Evolutionary conservation across 2,329 filamentous ascomycete species (phyloP), one percentile per base, ranked within the genome.

Genomic region (Microascus cirrosus): DNA sequence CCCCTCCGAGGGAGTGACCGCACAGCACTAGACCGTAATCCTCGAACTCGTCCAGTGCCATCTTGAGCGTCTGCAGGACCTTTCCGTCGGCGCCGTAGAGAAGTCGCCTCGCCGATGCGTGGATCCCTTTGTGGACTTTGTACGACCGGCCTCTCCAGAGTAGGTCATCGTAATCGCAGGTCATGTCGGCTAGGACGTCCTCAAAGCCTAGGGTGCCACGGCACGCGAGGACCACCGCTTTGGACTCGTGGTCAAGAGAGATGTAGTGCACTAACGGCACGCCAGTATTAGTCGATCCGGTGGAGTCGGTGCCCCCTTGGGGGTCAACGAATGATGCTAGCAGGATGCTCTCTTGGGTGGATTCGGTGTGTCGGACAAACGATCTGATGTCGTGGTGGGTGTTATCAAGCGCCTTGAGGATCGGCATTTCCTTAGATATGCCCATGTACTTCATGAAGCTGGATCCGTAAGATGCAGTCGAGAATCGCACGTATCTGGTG

Each of bases 221-320:
- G 55, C 87, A 86, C 1, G 85, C 84, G n/a, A 90, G 73, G 0
- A 90, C 85, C 0, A 90, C 82, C 0, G 86, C 85, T 64, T 84
- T 85, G 1, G 85, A 85, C 56, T 85, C 82, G 64, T 87, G 84
- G 62, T 90, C 86, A 0, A 90, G 72, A 1, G 84, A 84, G 39
- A 90, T 81, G 63, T 88, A 90, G 68, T 90, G 86, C 2, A 89
- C 85, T 20, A 90, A 74, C 1, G 86, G 86, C 58, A 88, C 79
- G 0, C 85, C 85, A 0, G 82, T 84, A 39, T 81, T 81, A 1
- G 82, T 86, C 24, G 83, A 78, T 1, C 86, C 85, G 3, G 79
- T 78, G 0, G 81, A 77, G 63, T 87, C 85, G 1, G 83, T 80
- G 2, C 85, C 85, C 34, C 86, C 86, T 58, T 85, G 79, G 2